Evolutionary conservation across 1,139 yeast species (phyloP).

Genomic region (Scheffersomyces parashehatae): DNA sequence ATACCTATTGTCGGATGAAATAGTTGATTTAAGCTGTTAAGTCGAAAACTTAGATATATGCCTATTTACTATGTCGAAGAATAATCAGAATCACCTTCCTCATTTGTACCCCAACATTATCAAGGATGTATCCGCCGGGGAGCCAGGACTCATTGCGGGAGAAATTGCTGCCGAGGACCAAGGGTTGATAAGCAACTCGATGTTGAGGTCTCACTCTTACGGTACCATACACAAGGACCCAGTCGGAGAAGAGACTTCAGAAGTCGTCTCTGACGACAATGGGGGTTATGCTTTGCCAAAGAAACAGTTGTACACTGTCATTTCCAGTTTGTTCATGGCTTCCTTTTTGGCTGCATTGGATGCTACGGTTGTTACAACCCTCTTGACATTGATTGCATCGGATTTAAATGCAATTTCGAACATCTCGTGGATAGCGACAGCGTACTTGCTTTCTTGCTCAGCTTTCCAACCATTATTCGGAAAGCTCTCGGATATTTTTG

Average conservation of each 20-base stretch:
- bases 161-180: slow-evolving; percentile 47
- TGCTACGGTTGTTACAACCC: slow-evolving; percentile 46
- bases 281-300: slow-evolving; percentile 38
- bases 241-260: slow-evolving; percentile 3
- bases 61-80: neutral
- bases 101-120: slow-evolving; percentile 28
- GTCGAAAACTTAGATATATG: too few relatives aligned
- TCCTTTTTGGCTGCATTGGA: slow-evolving; percentile 46
- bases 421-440: slow-evolving; percentile 51
- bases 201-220: slow-evolving; percentile 6
- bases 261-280: slow-evolving; percentile 7
- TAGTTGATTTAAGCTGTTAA: too few relatives aligned
- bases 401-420: slow-evolving; percentile 41
- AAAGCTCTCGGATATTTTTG: slow-evolving; percentile 82
- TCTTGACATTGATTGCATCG: slow-evolving; percentile 44
- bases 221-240: slow-evolving; percentile 3
- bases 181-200: slow-evolving; percentile 15
- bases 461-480: slow-evolving; percentile 76
- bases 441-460: slow-evolving; percentile 40
- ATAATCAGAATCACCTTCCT: slow-evolving; percentile 3
- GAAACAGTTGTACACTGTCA: slow-evolving; percentile 30
- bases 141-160: slow-evolving; percentile 50
- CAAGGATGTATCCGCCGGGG: slow-evolving; percentile 40
- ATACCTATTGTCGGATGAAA: too few relatives aligned
- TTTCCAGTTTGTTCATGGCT: slow-evolving; percentile 38